Evolutionary conservation across 345 rosid genomes (phyloP), one percentile per base, ranked within the genome.

Genomic region (Balakata baccata): DNA sequence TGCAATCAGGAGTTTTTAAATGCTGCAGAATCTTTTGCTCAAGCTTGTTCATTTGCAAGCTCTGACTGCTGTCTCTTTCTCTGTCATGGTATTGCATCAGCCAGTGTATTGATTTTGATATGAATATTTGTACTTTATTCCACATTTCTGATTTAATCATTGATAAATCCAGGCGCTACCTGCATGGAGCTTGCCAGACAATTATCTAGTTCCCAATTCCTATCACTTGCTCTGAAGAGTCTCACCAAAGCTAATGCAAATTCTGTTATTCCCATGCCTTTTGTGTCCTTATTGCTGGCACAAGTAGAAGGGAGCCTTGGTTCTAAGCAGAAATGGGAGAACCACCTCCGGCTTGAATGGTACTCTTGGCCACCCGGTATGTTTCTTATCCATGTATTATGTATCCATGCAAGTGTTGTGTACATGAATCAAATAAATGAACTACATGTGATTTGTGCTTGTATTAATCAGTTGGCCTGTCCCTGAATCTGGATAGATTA

Each of bases 341-440:
- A 81, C 79, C 85, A 86, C 76, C 93, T 95, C 74, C 90, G 88
- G 57, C 85, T 78, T 23, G 98, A 95, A 81, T 95, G 96, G 97
- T 86, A 76, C 77, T 85, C 96, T 73, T 95, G 99, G 99, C 86
- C 97, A 66, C 96, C 96, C 89, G 99, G 96, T 92, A 72, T 67
- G 73, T 25, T 11, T 63, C 41, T 14, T 49, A 64, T 50, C 7
- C 5, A 58, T 9, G 14, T n/a, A 66, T 29, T 1, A 29, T 29
- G 34, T 29, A 29, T 29, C 34, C 34, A 29, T 2, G 34, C 34
- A 29, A 29, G 34, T 29, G 34, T 29, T 29, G 34, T 29, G 34
- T 29, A 29, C 34, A 29, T 2, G 34, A 29, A 29, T 29, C 34
- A 29, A 16, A 34, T 58, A 14, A 38, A 58, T 22, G 62, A 23